These are phyloP conservation scores for Flaveria sonorensis DNA, from an alignment of 129 eudicot species.

Conservation along the genomic window DNA sequence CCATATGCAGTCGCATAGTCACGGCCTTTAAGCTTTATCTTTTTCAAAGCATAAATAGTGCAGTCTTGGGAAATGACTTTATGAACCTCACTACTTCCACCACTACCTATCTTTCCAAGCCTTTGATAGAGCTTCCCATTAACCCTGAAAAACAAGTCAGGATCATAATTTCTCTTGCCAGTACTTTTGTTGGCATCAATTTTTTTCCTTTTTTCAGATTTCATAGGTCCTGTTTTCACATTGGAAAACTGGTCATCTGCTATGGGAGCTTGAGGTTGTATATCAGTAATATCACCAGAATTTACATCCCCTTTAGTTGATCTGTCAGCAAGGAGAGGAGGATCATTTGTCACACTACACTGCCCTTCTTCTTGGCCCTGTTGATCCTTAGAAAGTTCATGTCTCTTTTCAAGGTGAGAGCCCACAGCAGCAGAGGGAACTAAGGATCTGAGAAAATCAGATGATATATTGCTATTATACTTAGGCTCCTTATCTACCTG, in stretches of 20 bases:
- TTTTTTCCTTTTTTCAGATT: conserved; percentile 58
- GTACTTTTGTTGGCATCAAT: conserved; percentile 52
- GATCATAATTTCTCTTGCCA: conserved; percentile 71
- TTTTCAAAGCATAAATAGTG: conserved; percentile 88
- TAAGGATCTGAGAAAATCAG: conserved; percentile 34
- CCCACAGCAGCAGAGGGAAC: neutral
- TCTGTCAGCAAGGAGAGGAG: conserved; percentile 38
- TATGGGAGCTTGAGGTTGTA: conserved; percentile 48
- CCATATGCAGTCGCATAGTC: conserved; percentile 97
- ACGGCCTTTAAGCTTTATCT: conserved; percentile 96
- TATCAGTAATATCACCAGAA: conserved; percentile 40
- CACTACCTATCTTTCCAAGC: conserved; percentile 99
- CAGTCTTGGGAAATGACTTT: conserved; percentile 95
- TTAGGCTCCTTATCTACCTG: conserved; percentile 37
- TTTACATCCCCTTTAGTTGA: conserved; percentile 41
- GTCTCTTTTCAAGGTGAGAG: conserved; percentile 33
- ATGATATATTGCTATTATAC: conserved; percentile 26
- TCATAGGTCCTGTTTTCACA: conserved; percentile 50
- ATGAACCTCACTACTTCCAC: conserved; percentile 99
- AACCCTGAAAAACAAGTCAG: conserved; percentile 86
- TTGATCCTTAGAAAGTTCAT: conserved; percentile 27
- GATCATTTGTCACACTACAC: conserved; percentile 34
- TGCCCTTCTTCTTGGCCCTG: conserved; percentile 35
- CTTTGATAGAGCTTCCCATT: conserved; percentile 95
- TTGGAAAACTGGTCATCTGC: conserved; percentile 41